A percentile compares a stretch with the other conserved stretches of the same genome.
Conservation (phyloP, 2,329 filamentous ascomycete species). For the Fusarium pseudonygamai region DNA sequence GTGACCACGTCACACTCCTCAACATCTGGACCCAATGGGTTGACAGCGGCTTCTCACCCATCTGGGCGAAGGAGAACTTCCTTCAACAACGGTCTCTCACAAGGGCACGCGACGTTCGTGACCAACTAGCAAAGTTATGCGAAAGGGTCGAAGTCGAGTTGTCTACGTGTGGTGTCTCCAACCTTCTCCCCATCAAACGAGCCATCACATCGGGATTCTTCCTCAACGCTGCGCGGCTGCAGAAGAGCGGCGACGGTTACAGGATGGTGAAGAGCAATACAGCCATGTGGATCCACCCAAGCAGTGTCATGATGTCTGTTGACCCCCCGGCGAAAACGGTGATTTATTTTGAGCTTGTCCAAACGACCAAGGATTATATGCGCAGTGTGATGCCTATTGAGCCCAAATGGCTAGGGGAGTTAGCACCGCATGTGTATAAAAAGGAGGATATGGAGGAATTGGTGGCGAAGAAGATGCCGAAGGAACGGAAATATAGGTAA, state of each 20-base stretch:
- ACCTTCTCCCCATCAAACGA: conserved; percentile 82
- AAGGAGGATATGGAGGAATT: conserved; percentile 86
- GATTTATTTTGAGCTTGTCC: conserved; percentile 84
- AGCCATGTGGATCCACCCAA: conserved; percentile 91
- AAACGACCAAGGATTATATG: conserved; percentile 93
- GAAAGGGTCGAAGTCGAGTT: conserved; percentile 88
- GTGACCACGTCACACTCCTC: conserved; percentile 87
- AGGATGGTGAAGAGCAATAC: conserved; percentile 90
- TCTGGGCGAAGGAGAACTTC: conserved; percentile 94
- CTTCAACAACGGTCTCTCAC: conserved; percentile 90
- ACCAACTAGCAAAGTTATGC: conserved; percentile 91
- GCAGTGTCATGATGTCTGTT: conserved; percentile 78
- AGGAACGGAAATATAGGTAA: conserved; percentile 34
- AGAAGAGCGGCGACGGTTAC: conserved; percentile 87
- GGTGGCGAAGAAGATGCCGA: conserved; percentile 74
- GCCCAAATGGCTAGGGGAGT: conserved; percentile 84
- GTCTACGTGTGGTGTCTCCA: conserved; percentile 73
- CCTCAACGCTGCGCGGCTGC: conserved; percentile 86
- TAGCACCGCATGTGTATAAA: conserved; percentile 95
- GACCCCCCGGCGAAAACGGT: conserved; percentile 84
- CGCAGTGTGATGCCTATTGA: conserved; percentile 86
- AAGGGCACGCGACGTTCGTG: conserved; percentile 88
- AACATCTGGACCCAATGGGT: conserved; percentile 98
- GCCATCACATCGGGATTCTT: conserved; percentile 94
- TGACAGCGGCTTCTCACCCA: conserved; percentile 85